A percentile compares a stretch with the other conserved stretches of the same genome.
Conservation (phyloP, 306 rosid species). For the Quercus agrifolia region DNA sequence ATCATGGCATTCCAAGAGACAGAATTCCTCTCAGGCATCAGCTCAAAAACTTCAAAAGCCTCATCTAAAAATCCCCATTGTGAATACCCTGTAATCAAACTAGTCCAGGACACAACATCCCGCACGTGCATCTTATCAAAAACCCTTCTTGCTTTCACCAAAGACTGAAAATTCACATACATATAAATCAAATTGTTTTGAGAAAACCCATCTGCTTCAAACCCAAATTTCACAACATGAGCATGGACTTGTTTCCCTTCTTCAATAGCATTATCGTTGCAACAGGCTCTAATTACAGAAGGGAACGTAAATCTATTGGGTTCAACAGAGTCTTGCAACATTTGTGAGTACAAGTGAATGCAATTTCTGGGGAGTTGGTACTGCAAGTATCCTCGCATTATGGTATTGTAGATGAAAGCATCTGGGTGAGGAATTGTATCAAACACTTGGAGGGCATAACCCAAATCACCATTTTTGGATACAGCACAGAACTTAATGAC, state of each 20-base stretch:
- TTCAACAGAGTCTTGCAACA: conserved; percentile 36
- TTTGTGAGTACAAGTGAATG: conserved; percentile 40
- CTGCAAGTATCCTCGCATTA: conserved; percentile 40
- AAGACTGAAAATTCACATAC: conserved; percentile 38
- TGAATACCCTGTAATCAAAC: conserved; percentile 52
- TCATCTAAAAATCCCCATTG: conserved; percentile 44
- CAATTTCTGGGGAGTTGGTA: conserved; percentile 22
- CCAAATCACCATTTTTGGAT: conserved; percentile 31
- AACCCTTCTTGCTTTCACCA: conserved; percentile 47
- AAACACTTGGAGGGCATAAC: no score
- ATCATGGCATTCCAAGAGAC: conserved; percentile 74
- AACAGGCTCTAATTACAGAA: conserved; percentile 41
- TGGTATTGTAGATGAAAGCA: conserved; percentile 56
- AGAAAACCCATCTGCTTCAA: conserved; percentile 34
- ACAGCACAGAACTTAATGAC: conserved; percentile 51
- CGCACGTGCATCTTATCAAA: conserved; percentile 38
- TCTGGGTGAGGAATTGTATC: conserved; percentile 29
- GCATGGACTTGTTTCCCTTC: conserved; percentile 57
- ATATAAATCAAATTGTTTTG: conserved; percentile 42
- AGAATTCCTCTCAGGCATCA: conserved; percentile 47
- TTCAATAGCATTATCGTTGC: conserved; percentile 9
- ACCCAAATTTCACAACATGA: conserved; percentile 54
- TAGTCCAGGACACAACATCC: conserved; percentile 62
- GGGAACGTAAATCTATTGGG: conserved; percentile 66
- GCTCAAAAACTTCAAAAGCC: conserved; percentile 44